These are phyloP conservation scores for Arabidopsis suecica DNA, from an alignment of 345 rosid species.

Conservation along the genomic window DNA sequence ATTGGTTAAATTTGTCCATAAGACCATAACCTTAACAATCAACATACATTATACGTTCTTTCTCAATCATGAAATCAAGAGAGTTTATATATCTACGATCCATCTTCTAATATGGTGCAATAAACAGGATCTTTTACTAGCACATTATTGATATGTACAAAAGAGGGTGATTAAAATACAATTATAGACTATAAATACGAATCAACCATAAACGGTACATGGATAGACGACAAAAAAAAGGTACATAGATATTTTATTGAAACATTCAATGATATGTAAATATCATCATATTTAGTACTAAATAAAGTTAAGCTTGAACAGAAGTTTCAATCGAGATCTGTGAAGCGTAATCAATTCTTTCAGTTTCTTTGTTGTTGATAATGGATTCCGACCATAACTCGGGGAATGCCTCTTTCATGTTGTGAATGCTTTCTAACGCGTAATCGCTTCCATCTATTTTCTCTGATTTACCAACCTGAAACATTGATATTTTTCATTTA, in stretches of 20 bases:
- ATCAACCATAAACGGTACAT: neutral
- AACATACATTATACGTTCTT: no score
- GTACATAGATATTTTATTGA: neutral
- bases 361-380: conserved; percentile 46
- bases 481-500: conserved; percentile 28
- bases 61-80: no score
- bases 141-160: no score
- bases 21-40: no score
- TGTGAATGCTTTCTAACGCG: conserved; percentile 83
- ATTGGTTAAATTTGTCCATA: no score
- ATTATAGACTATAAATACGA: neutral
- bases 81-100: no score
- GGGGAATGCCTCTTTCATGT: conserved; percentile 76
- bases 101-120: no score
- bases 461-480: conserved; percentile 73
- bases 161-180: no score
- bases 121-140: no score
- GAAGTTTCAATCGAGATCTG: conserved; percentile 60
- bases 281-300: neutral
- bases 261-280: neutral
- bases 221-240: neutral
- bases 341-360: conserved; percentile 44
- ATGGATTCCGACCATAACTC: conserved; percentile 67
- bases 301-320: conserved; percentile 46
- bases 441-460: conserved; percentile 71